phyloP scores from a whole-genome alignment of 768 basidiomycete species.

The Auricularia sp. region DNA sequence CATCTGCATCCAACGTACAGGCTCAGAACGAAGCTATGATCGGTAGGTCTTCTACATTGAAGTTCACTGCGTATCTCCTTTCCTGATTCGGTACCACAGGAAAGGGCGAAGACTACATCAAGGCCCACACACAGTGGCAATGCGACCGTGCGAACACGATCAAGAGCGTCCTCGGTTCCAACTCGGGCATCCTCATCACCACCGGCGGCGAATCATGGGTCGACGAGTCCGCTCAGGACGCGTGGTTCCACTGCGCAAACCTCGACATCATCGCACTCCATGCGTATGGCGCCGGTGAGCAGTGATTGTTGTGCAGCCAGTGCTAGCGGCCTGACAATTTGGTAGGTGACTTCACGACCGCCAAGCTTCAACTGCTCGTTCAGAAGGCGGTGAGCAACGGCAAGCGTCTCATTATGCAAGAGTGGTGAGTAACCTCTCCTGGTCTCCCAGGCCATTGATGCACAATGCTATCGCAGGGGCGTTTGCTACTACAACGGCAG shows the following conservation, averaged over 20 bases:
- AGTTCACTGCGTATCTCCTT: not conserved
- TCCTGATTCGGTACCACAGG: not conserved
- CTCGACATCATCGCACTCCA: slow-evolving; percentile 30
- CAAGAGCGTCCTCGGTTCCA: slow-evolving; percentile 12
- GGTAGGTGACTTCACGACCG: slow-evolving; percentile 13
- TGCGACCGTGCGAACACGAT: slow-evolving; percentile 21
- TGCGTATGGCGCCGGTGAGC: slow-evolving; percentile 25
- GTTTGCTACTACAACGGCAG: slow-evolving; percentile 20
- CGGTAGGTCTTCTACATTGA: slow-evolving; percentile 11
- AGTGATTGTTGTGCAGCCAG: not conserved
- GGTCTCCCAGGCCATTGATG: not conserved
- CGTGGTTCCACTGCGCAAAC: slow-evolving; percentile 15
- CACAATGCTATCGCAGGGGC: slow-evolving; percentile 10
- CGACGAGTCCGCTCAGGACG: slow-evolving; percentile 18
- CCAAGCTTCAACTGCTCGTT: slow-evolving; percentile 23
- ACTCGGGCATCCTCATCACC: slow-evolving; percentile 19
- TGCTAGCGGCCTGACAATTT: no score
- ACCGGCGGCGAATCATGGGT: slow-evolving; percentile 22
- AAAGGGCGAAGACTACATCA: slow-evolving; percentile 17
- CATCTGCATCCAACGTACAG: not conserved
- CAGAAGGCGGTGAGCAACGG: slow-evolving; percentile 30
- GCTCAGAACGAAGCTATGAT: slow-evolving; percentile 29
- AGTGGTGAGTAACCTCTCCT: not conserved
- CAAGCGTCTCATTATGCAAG: slow-evolving; percentile 2
- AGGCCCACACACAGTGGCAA: slow-evolving; percentile 14